These are phyloP conservation scores for Suhomyces xylopsoci DNA, from an alignment of 805 yeast genomes.

Conservation along the genomic window DNA sequence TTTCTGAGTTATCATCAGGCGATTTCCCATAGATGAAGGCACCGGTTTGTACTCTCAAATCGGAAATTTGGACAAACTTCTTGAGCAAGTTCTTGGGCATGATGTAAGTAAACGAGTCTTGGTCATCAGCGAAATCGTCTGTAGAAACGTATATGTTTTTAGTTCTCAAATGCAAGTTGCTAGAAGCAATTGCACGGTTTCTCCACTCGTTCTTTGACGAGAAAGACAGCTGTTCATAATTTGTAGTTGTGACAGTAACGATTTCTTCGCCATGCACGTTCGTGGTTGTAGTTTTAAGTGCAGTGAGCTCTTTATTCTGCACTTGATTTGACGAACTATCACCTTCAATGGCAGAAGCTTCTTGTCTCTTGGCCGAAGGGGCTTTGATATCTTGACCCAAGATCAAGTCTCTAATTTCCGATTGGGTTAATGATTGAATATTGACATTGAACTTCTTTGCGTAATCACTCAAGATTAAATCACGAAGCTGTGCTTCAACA, in stretches of 20 bases:
- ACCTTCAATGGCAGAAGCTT: slow-evolving; percentile 68
- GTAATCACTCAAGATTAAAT: slow-evolving; percentile 80
- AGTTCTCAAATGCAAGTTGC: slow-evolving; percentile 67
- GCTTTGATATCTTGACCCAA: slow-evolving; percentile 92
- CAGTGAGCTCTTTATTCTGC: slow-evolving; percentile 56
- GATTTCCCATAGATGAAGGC: slow-evolving; percentile 79
- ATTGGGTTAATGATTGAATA: slow-evolving; percentile 82
- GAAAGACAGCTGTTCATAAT: slow-evolving; percentile 81
- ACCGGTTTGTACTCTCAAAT: slow-evolving; percentile 76
- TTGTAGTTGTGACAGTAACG: slow-evolving; percentile 86
- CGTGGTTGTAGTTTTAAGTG: slow-evolving; percentile 75
- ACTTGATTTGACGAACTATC: slow-evolving; percentile 25
- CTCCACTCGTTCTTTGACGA: slow-evolving; percentile 91
- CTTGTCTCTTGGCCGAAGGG: slow-evolving; percentile 84
- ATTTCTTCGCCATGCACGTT: slow-evolving; percentile 97
- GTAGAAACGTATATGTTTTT: slow-evolving; percentile 68
- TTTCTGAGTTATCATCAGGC: slow-evolving; percentile 64
- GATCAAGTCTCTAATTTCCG: slow-evolving; percentile 90
- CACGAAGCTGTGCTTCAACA: slow-evolving; percentile 84
- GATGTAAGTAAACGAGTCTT: slow-evolving; percentile 60
- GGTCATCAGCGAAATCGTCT: slow-evolving; percentile 46
- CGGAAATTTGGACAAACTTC: slow-evolving; percentile 77
- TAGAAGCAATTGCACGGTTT: slow-evolving; percentile 73
- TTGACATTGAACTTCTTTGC: slow-evolving; percentile 83
- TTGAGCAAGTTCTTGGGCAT: slow-evolving; percentile 79